A percentile compares a stretch with the other conserved stretches of the same genome.
Evolutionary conservation across 2,329 filamentous ascomycete species (phyloP).

Genomic region (Fusarium nelsonii): DNA sequence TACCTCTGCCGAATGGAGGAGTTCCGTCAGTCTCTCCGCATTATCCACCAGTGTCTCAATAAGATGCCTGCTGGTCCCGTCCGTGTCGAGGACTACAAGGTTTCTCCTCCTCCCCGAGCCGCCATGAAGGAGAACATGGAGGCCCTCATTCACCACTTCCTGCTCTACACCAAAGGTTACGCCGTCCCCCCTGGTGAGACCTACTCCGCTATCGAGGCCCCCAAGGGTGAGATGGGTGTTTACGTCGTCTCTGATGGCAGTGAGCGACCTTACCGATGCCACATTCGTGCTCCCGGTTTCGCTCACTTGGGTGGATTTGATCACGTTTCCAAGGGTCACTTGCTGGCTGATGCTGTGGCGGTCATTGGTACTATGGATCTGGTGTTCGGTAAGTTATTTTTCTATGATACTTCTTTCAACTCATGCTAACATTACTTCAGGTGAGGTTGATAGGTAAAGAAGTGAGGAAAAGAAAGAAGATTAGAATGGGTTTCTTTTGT

Average conservation of each 20-base stretch:
- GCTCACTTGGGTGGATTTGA: conserved; percentile 96
- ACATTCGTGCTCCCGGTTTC: conserved; percentile 96
- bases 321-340: conserved; percentile 89
- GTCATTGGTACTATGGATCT: conserved; percentile 93
- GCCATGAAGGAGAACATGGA: conserved; percentile 99
- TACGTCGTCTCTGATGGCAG: conserved; percentile 96
- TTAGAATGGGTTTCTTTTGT: conserved; percentile 54
- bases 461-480: conserved; percentile 47
- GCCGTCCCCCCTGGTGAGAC: conserved; percentile 97
- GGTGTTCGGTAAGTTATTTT: conserved; percentile 77
- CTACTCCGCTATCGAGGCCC: conserved; percentile 98
- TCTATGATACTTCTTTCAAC: background rate
- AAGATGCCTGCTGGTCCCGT: conserved; percentile 97
- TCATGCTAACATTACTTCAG: conserved; percentile 59
- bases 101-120: conserved; percentile 91
- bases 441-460: conserved; percentile 71
- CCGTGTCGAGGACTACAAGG: conserved; percentile 98
- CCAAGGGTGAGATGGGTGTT: conserved; percentile 99
- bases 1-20: conserved; percentile 99
- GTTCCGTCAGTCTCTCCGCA: conserved; percentile 97
- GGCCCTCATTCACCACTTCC: conserved; percentile 98
- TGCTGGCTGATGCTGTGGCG: conserved; percentile 95
- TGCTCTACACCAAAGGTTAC: conserved; percentile 99
- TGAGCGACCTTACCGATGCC: conserved; percentile 96
- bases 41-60: conserved; percentile 99